phyloP scores from a whole-genome alignment of 2,329 filamentous ascomycete species.

The Endoconidiophora polonica region DNA sequence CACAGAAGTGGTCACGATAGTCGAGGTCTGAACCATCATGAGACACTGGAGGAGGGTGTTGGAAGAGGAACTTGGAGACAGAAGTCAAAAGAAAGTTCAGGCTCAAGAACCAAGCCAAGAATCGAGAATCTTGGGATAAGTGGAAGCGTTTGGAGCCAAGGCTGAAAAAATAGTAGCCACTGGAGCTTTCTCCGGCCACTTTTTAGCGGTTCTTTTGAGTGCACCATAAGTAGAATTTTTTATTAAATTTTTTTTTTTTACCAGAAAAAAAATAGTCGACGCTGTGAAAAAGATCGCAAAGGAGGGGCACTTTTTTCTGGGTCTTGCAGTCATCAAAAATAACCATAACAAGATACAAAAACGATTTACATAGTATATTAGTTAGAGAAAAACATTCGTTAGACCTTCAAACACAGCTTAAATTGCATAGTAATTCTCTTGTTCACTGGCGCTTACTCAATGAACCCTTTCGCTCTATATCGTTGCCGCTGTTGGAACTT shows the following conservation, averaged over 20 bases:
- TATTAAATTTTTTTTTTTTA: no score
- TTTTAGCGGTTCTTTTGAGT: background rate
- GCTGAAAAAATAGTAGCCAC: background rate
- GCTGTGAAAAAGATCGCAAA: background rate
- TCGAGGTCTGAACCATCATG: constrained; percentile 33
- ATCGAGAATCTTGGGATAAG: background rate
- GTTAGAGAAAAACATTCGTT: no score
- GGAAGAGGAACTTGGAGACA: background rate
- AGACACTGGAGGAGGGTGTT: background rate
- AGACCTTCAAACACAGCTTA: no score
- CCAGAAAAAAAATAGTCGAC: background rate
- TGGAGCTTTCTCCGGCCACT: background rate
- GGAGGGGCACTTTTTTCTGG: background rate
- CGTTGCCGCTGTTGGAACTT: no score
- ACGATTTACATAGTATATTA: no score
- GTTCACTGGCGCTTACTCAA: no score
- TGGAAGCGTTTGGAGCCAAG: constrained; percentile 7
- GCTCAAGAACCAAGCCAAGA: background rate
- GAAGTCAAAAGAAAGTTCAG: background rate
- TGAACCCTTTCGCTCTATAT: no score
- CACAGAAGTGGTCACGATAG: constrained; percentile 43
- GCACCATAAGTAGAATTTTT: background rate
- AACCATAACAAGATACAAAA: no score
- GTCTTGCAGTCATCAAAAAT: no score
- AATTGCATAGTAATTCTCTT: no score